These are phyloP conservation scores for Pseudophaeomoniella oleicola DNA, from an alignment of 2,329 filamentous ascomycete genomes.

Conservation along the genomic window DNA sequence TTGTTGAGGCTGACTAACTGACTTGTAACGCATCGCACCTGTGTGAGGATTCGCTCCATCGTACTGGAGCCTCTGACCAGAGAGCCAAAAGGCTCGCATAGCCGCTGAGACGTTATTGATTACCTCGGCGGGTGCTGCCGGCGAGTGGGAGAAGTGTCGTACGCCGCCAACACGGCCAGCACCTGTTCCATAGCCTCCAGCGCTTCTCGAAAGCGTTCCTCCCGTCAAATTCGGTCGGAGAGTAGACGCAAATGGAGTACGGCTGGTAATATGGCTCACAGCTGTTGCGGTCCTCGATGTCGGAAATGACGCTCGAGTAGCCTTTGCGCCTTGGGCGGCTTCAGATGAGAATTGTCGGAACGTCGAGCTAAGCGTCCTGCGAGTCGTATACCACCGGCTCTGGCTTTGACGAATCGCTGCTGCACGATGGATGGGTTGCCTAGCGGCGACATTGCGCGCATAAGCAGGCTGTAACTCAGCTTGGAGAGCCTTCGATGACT, in stretches of 20 bases:
- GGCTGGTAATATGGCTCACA: constrained; percentile 51
- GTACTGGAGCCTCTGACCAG: constrained; percentile 75
- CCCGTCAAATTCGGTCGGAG: constrained; percentile 87
- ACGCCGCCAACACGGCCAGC: constrained; percentile 55
- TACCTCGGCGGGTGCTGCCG: constrained; percentile 74
- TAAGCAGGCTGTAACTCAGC: constrained; percentile 45
- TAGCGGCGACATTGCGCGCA: constrained; percentile 35
- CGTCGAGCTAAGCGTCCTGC: constrained; percentile 23
- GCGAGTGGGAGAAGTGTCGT: constrained; percentile 80
- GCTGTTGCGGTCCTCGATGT: constrained; percentile 41
- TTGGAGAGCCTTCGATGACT: constrained; percentile 21
- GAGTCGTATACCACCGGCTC: constrained; percentile 49
- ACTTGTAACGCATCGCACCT: constrained; percentile 66
- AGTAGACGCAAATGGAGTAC: constrained; percentile 74
- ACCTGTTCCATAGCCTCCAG: constrained; percentile 73
- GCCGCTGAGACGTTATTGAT: constrained; percentile 91
- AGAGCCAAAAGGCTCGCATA: constrained; percentile 82
- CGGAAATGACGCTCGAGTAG: constrained; percentile 38
- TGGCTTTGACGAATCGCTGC: constrained; percentile 50
- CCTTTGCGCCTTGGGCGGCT: constrained; percentile 24
- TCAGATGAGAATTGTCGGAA: constrained; percentile 38
- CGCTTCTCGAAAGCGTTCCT: constrained; percentile 67
- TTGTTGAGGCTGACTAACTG: constrained; percentile 61
- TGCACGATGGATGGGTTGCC: constrained; percentile 46
- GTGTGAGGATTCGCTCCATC: constrained; percentile 55